Base-by-base conservation (phyloP, 2,329 filamentous ascomycete genomes). In the Seiridium cupressi region DNA sequence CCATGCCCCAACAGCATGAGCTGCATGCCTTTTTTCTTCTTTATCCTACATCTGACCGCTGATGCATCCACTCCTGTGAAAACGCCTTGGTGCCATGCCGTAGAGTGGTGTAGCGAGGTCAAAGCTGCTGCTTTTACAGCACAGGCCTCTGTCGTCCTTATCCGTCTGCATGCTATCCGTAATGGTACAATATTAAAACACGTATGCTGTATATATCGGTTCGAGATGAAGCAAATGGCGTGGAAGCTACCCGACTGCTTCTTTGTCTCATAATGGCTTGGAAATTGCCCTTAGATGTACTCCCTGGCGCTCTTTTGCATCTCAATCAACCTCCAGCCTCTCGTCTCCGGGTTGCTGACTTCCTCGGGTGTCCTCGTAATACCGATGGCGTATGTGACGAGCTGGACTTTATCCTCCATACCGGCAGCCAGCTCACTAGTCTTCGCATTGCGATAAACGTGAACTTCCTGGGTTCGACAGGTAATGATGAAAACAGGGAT, bases 391-490 rank as follows among this genome's bases (percentile, higher is more conserved):
- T 99, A 99, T 2, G 95, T 98, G 66, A 99, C 95, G 67, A 97
- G 88, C 78, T 99, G 95, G 32, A 99, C 95, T 79, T 93, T 96
- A 78, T 99, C 95, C 77, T 99, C 95, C 93, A 97, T 98, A 48
- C 95, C 95, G 10, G 94, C 94, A 3, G 94, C 93, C 53, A 99
- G 85, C 75, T 97, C 84, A 64, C 89, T 89, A 1, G 89, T 89
- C 83, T 99, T 98, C 61, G 89, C 88, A 66, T 98, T 96, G 63
- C 91, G 87, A 80, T 97, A 99, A 13, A 98, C 93, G 73, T 99
- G 95, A 9, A 99, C 93, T 77, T 99, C 95, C 74, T 99, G 95
- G 9, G 95, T 97, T 65, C 95, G 85, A 79, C 93, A 97, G 63
- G 93, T 97, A 66, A 99, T 90, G 73, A 99, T 96, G 73, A 99